phyloP scores from a whole-genome alignment of 257 asterid genomes.

The Solanum boliviense region DNA sequence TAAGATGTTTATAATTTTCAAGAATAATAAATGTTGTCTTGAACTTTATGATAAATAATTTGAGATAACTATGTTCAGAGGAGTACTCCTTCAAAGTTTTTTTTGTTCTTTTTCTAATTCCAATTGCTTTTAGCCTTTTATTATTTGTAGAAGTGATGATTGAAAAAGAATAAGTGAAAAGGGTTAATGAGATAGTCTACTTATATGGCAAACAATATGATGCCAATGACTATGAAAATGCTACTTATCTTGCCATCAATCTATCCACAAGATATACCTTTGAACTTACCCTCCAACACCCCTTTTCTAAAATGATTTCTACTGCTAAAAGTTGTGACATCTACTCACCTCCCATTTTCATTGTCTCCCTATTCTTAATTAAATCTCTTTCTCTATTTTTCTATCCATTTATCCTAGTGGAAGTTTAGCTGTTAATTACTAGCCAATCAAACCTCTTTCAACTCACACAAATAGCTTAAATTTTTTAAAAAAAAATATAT shows the following conservation, averaged over 20 bases:
- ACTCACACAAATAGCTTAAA: neutral
- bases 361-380: slow-evolving; percentile 4
- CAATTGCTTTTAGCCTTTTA: neutral
- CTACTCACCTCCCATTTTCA: slow-evolving; percentile 19
- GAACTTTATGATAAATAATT: neutral
- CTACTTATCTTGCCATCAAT: slow-evolving; percentile 63
- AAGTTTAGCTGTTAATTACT: neutral
- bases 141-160: neutral
- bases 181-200: slow-evolving; percentile 34
- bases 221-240: slow-evolving; percentile 40
- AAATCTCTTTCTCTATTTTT: neutral
- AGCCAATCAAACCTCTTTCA: neutral
- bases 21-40: neutral
- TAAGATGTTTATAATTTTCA: neutral
- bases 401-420: neutral
- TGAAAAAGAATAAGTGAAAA: slow-evolving; percentile 4
- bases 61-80: neutral
- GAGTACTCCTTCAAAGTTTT: neutral
- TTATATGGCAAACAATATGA: slow-evolving; percentile 80
- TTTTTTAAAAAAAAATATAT: neutral
- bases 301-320: slow-evolving; percentile 56
- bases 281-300: slow-evolving; percentile 25
- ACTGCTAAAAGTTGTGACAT: slow-evolving; percentile 61
- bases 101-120: neutral
- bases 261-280: slow-evolving; percentile 17